Evolutionary conservation across 495 filamentous ascomycete genomes (phyloP).

Genomic region (Talaromyces nanjingensis): DNA sequence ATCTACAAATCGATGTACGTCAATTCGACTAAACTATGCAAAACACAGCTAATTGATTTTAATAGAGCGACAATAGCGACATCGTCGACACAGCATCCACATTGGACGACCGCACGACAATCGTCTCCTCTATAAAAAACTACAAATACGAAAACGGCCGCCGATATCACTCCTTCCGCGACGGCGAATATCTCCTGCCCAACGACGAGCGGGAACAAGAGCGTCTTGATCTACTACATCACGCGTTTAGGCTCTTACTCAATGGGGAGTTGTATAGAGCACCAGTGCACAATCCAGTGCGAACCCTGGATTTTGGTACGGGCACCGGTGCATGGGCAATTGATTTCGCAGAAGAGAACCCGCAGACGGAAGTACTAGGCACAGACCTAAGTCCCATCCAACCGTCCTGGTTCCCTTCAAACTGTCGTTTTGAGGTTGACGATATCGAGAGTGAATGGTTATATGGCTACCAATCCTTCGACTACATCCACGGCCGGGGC

Average conservation of each 20-base stretch:
- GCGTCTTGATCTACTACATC: constrained; percentile 57
- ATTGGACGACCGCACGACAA: constrained; percentile 32
- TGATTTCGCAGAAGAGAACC: constrained; percentile 44
- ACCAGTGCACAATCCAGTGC: constrained; percentile 37
- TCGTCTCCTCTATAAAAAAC: constrained; percentile 39
- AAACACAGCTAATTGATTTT: neutral
- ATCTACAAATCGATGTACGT: constrained; percentile 4
- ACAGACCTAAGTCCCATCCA: constrained; percentile 57
- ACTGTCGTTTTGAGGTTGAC: constrained; percentile 57
- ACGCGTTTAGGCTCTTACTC: constrained; percentile 43
- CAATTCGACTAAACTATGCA: neutral
- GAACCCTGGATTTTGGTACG: constrained; percentile 54
- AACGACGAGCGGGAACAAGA: constrained; percentile 59
- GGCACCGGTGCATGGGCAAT: constrained; percentile 63
- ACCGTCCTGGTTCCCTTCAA: constrained; percentile 52
- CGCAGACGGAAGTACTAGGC: constrained; percentile 20
- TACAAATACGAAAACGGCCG: constrained; percentile 54
- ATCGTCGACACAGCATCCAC: constrained; percentile 31
- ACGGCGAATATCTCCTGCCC: constrained; percentile 48
- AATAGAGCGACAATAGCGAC: constrained; percentile 21
- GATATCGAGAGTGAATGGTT: constrained; percentile 55
- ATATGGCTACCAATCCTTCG: constrained; percentile 39
- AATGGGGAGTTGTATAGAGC: constrained; percentile 46
- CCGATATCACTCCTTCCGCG: constrained; percentile 53
- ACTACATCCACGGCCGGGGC: constrained; percentile 57